Base-by-base conservation (phyloP, 2,329 filamentous ascomycete species). In the Helotiales sp. region DNA sequence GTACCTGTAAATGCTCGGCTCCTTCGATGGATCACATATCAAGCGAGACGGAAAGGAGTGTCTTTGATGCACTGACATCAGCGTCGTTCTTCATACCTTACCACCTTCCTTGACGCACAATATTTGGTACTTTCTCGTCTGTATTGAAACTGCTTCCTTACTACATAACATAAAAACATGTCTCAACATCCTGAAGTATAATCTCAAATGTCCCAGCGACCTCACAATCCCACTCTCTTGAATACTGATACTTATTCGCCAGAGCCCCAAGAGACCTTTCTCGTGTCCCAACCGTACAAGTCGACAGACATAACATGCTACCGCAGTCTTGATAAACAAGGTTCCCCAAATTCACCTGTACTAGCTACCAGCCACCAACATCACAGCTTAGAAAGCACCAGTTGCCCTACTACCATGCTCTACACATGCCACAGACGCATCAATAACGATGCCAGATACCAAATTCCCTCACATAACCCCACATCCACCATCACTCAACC, bases 401-500 rank as follows among this genome's bases (percentile, higher is more conserved):
- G 17, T 6, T 6, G 8, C 4, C 20, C 17, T 10, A 45, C 40
- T 40, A 17, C 13, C 40, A 5, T 20, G 6, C 40, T n/a, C 20
- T 20, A 10, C 17, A n/a, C 5, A 20, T 7, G 4, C 1, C 6
- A 20, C 20, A 45, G 40, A 45, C 8, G 4, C 4, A 5, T 7
- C 7, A 20, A 7, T 37, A 10, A 34, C 20, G 13, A 10, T 2
- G 28, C n/a, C n/a, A n/a, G n/a, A 11, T 10, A 13, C 7, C n/a
- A 52, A 32, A 15, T 17, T n/a, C 61, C 13, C 40, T 82, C 78
- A 87, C 79, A 86, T 80, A 54, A 85, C 60, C n/a, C 63, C 70
- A 74, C 87, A 89, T 7, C 82, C 84, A 2, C 84, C 86, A 43
- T 86, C 83, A 74, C 81, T 87, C 77, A 87, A 85, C 1, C 84